Conservation (phyloP, 306 rosid genomes). For the Ormosia semicastrata region DNA sequence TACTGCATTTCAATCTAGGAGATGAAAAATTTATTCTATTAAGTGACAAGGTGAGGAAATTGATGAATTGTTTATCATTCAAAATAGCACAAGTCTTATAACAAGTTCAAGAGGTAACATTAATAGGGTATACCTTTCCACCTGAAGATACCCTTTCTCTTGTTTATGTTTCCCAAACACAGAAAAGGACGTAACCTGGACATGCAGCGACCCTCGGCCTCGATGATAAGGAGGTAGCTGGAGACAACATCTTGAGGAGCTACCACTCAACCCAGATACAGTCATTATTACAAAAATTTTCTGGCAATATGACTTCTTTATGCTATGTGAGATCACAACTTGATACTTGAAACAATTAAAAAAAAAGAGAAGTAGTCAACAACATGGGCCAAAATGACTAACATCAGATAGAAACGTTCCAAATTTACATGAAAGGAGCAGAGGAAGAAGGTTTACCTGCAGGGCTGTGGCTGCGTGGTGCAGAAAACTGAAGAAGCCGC, state of each 20-base stretch:
- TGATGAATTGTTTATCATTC: slow-evolving; percentile 9
- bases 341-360: slow-evolving; percentile 20
- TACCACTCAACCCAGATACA: slow-evolving; percentile 56
- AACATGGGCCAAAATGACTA: neutral
- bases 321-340: neutral
- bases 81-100: neutral
- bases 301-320: neutral
- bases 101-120: slow-evolving; percentile 6
- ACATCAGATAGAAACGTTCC: no score
- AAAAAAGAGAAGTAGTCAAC: neutral
- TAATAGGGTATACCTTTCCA: slow-evolving; percentile 51
- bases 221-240: slow-evolving; percentile 38
- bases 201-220: slow-evolving; percentile 16
- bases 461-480: no score
- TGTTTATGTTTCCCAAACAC: slow-evolving; percentile 29
- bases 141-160: slow-evolving; percentile 28
- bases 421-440: no score
- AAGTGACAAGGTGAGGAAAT: neutral
- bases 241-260: slow-evolving; percentile 55
- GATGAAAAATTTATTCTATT: slow-evolving; percentile 31
- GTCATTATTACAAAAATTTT: slow-evolving; percentile 42
- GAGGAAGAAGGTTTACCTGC: no score
- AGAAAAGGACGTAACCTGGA: slow-evolving; percentile 30
- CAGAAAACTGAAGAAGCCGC: no score
- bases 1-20: slow-evolving; percentile 31